A percentile compares a stretch with the other conserved stretches of the same genome.
Evolutionary conservation across 352 stramenopile species (phyloP).

Genomic region (Phytophthora agathidicida): DNA sequence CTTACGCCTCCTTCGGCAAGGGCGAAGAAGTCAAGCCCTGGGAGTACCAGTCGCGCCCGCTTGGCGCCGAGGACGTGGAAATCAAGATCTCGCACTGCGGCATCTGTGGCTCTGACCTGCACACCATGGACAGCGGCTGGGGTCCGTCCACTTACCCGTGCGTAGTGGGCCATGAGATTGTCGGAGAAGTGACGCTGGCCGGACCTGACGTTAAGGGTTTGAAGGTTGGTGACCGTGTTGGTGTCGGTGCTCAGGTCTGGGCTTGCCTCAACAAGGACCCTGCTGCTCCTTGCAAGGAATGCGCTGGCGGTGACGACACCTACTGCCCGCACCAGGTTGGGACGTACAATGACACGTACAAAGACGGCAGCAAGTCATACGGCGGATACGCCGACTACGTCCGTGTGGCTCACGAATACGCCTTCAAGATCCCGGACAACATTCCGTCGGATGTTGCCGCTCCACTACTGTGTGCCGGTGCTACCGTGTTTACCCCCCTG

Average conservation of each 20-base stretch:
- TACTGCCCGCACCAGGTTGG: slow-evolving; percentile 53
- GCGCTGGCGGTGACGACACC: slow-evolving; percentile 56
- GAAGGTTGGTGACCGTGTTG: slow-evolving; percentile 25
- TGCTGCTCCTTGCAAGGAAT: slow-evolving; percentile 58
- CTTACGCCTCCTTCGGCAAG: slow-evolving; percentile 48
- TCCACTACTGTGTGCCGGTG: slow-evolving; percentile 18
- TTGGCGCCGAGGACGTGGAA: slow-evolving; percentile 17
- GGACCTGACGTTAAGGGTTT: slow-evolving; percentile 17
- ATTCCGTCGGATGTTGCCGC: slow-evolving; percentile 23
- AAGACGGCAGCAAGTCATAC: slow-evolving; percentile 40
- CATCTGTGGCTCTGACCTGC: slow-evolving; percentile 30
- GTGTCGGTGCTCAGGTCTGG: slow-evolving; percentile 29
- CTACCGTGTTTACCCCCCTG: slow-evolving; percentile 34
- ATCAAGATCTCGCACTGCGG: slow-evolving; percentile 31
- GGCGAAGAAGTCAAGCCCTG: slow-evolving; percentile 38
- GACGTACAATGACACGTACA: slow-evolving; percentile 57
- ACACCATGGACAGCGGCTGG: slow-evolving; percentile 33
- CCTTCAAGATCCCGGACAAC: slow-evolving; percentile 44
- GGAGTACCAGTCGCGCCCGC: slow-evolving; percentile 35
- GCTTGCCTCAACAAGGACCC: slow-evolving; percentile 67
- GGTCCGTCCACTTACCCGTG: slow-evolving; percentile 37
- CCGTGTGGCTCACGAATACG: slow-evolving; percentile 60
- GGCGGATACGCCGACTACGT: slow-evolving; percentile 80
- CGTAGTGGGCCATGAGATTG: slow-evolving; percentile 55
- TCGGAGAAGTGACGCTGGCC: slow-evolving; percentile 18